These are phyloP conservation scores for Lasiodiplodia theobromae DNA, from an alignment of 2,329 filamentous ascomycete genomes.

Conservation along the genomic window DNA sequence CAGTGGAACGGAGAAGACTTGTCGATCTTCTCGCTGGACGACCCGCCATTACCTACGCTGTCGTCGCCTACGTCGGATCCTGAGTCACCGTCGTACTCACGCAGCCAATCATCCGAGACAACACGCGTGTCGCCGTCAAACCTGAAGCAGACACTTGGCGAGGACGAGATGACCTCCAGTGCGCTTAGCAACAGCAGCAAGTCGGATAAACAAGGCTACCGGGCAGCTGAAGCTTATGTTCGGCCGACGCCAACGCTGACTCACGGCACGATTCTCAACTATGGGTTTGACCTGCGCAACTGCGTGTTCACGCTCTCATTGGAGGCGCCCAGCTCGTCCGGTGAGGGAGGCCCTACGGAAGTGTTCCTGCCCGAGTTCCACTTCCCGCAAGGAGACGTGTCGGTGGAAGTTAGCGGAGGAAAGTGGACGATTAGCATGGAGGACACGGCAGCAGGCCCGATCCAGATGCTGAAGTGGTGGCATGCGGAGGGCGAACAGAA, in stretches of 20 bases:
- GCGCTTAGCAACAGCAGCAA: slow-evolving; percentile 31
- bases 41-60: slow-evolving; percentile 65
- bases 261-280: slow-evolving; percentile 72
- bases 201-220: slow-evolving; percentile 69
- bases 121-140: slow-evolving; percentile 74
- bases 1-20: slow-evolving; percentile 98
- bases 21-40: slow-evolving; percentile 86
- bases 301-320: slow-evolving; percentile 80
- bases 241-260: slow-evolving; percentile 81
- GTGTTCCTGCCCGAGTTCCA: slow-evolving; percentile 91
- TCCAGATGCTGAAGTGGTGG: slow-evolving; percentile 91
- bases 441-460: slow-evolving; percentile 70
- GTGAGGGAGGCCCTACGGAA: slow-evolving; percentile 74
- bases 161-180: slow-evolving; percentile 53
- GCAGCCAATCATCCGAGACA: slow-evolving; percentile 56
- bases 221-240: slow-evolving; percentile 92
- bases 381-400: slow-evolving; percentile 75
- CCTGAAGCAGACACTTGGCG: slow-evolving; percentile 74
- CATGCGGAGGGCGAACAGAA: slow-evolving; percentile 84
- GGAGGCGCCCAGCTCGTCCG: slow-evolving; percentile 64
- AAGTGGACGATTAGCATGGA: slow-evolving; percentile 86
- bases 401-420: slow-evolving; percentile 79
- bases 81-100: slow-evolving; percentile 62
- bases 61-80: slow-evolving; percentile 37
- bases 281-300: slow-evolving; percentile 82